Evolutionary conservation across 1,139 yeast species (phyloP).

Genomic region (Magnusiomyces sp.): DNA sequence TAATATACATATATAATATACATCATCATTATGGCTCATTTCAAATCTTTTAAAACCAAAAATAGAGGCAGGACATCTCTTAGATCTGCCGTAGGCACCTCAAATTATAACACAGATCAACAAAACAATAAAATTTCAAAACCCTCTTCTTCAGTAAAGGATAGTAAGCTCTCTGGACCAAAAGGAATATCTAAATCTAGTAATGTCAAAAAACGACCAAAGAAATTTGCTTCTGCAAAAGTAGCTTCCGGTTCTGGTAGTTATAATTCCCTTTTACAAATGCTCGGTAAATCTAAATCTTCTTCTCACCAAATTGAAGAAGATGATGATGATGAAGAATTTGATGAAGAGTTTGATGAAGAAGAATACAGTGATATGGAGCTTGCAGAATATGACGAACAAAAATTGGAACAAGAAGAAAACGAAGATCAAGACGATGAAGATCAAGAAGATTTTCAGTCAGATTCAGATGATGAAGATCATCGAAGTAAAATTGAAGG

Average conservation of each 20-base stretch:
- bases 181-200: not conserved
- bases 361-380: constrained; percentile 11
- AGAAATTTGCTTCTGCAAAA: not conserved
- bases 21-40: not conserved
- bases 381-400: not conserved
- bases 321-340: constrained; percentile 20
- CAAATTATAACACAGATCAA: too few relatives aligned
- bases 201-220: constrained; percentile 4
- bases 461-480: constrained; percentile 19
- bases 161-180: too few relatives aligned
- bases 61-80: constrained; percentile 2
- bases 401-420: constrained; percentile 12
- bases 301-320: constrained; percentile 9
- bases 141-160: not conserved
- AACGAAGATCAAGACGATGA: constrained; percentile 21
- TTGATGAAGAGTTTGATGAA: constrained; percentile 2
- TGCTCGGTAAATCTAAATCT: not conserved
- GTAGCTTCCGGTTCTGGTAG: not conserved
- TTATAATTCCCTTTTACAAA: constrained; percentile 2
- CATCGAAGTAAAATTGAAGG: constrained; percentile 19
- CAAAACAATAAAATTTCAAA: not conserved
- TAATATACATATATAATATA: not conserved
- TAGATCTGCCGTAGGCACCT: not conserved
- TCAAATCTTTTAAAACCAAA: not conserved
- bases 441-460: not conserved